Percentiles rank a stretch among this genome's conserved stretches.
These are phyloP conservation scores for Peziza echinospora DNA, from an alignment of 495 filamentous ascomycete genomes.

Conservation along the genomic window DNA sequence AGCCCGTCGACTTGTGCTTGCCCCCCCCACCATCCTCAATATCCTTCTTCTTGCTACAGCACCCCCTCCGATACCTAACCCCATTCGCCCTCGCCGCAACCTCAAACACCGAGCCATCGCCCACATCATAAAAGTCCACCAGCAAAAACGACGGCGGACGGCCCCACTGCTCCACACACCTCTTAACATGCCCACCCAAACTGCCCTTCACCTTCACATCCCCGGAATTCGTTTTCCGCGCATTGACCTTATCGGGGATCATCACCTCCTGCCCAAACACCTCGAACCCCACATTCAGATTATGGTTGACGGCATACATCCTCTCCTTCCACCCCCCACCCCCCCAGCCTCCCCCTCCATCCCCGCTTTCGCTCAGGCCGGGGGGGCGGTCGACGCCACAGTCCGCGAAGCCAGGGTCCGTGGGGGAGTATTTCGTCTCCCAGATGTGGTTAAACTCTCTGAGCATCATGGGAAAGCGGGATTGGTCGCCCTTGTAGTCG, in stretches of 20 bases:
- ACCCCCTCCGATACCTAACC: conserved; percentile 22
- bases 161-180: conserved; percentile 31
- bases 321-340: conserved; percentile 35
- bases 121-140: conserved; percentile 41
- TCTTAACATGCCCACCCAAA: conserved; percentile 1
- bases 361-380: conserved; percentile 19
- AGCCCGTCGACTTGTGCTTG: too few relatives aligned
- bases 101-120: conserved; percentile 68
- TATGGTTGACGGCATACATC: conserved; percentile 86
- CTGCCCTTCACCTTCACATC: conserved; percentile 44
- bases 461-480: conserved; percentile 49
- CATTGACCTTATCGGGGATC: conserved; percentile 47
- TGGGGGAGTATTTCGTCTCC: conserved; percentile 56
- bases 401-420: conserved; percentile 38
- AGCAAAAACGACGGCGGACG: conserved; percentile 68
- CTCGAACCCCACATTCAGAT: conserved; percentile 53
- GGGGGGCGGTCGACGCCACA: conserved; percentile 51
- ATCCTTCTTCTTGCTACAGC: not conserved
- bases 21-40: too few relatives aligned
- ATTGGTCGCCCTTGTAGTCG: conserved; percentile 74
- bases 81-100: conserved; percentile 72
- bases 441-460: conserved; percentile 56
- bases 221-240: conserved; percentile 49
- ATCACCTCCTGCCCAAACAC: conserved; percentile 38
- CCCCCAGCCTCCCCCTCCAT: too few relatives aligned